These are phyloP conservation scores for Lactarius indigo DNA, from an alignment of 768 basidiomycete genomes.

Conservation along the genomic window DNA sequence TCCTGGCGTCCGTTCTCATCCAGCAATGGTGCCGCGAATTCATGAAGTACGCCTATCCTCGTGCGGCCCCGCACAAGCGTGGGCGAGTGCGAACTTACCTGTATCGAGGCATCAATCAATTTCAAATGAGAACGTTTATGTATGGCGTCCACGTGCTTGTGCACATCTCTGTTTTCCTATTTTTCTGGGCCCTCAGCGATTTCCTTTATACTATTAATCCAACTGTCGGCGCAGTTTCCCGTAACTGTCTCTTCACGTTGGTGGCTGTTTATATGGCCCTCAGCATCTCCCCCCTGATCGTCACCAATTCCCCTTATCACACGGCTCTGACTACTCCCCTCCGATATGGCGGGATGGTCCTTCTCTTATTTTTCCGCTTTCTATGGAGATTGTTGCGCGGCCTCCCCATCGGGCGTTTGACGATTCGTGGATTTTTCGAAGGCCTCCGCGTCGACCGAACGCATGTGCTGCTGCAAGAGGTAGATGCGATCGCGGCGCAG, in stretches of 20 bases:
- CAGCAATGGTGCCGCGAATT: slow-evolving; percentile 22
- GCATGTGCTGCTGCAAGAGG: neutral
- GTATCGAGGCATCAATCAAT: slow-evolving; percentile 7
- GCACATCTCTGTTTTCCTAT: slow-evolving; percentile 16
- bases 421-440: neutral
- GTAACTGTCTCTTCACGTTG: neutral
- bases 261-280: slow-evolving; percentile 1
- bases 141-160: slow-evolving; percentile 12
- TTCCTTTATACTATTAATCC: slow-evolving; percentile 9
- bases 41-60: neutral
- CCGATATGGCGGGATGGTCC: neutral
- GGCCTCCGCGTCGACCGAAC: slow-evolving; percentile 3
- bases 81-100: slow-evolving; percentile 16
- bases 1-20: slow-evolving; percentile 12
- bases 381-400: neutral
- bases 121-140: slow-evolving; percentile 13
- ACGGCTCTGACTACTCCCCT: slow-evolving; percentile 17
- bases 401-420: neutral
- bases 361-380: neutral
- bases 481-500: neutral
- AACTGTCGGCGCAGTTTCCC: neutral
- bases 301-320: slow-evolving; percentile 13
- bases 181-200: slow-evolving; percentile 17
- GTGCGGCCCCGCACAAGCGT: slow-evolving; percentile 9
- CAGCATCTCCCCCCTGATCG: slow-evolving; percentile 15